These are phyloP conservation scores for Volvox carteri DNA, from an alignment of 163 green algal genomes.

Conservation along the genomic window DNA sequence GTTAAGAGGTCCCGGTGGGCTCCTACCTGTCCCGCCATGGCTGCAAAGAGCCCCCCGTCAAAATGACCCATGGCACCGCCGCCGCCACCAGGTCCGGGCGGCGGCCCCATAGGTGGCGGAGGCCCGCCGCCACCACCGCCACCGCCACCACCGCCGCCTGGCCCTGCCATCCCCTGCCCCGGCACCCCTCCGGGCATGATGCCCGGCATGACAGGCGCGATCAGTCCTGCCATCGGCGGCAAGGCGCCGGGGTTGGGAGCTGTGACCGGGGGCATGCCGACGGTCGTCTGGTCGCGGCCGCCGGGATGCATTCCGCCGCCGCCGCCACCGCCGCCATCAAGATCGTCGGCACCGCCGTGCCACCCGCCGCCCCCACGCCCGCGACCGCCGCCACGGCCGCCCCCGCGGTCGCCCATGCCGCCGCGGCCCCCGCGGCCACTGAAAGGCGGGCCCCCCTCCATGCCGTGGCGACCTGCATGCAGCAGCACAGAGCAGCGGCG, in stretches of 20 bases:
- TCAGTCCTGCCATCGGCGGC: constrained; percentile 37
- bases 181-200: constrained; percentile 8
- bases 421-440: background rate
- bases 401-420: background rate
- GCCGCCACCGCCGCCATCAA: background rate
- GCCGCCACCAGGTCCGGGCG: background rate
- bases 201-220: constrained; percentile 36
- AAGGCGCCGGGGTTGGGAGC: background rate
- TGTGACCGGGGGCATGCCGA: constrained; percentile 22
- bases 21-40: constrained; percentile 22
- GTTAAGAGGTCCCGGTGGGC: too few species aligned
- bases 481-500: too few species aligned
- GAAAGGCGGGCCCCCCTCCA: background rate
- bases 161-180: background rate
- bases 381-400: background rate
- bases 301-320: background rate
- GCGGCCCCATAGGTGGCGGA: background rate
- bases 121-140: too few species aligned
- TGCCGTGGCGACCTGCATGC: background rate
- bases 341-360: background rate
- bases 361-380: constrained; percentile 5
- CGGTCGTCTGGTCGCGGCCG: constrained; percentile 7
- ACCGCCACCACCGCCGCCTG: background rate
- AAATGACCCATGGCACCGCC: constrained; percentile 35
- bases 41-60: constrained; percentile 4